Evolutionary conservation across 75 land plant genomes (phyloP), one percentile per base, ranked within the genome.

Genomic region (Larix kaempferi): DNA sequence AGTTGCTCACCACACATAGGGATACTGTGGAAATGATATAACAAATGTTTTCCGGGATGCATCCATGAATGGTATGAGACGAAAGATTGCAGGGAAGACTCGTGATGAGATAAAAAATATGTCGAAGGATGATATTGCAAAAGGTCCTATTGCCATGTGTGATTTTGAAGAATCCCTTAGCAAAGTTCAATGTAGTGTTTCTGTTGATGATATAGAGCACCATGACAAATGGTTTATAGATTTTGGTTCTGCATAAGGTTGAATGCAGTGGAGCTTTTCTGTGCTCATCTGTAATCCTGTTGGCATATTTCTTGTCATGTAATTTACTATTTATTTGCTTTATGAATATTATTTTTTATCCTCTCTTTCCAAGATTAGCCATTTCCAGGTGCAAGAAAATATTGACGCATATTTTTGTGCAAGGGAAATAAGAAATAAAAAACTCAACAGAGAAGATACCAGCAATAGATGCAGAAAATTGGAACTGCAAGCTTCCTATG

Each of bases 31-130:
- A 33, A 97, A 96, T 69, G 99, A 96, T 82, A 86, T 96, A 8
- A 96, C 97, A 69, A 96, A 96, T 78, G 92, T 96, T 12, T 96
- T 97, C 69, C 83, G 99, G 49, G 99, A 94, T 79, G 99, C 99
- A 39, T 96, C 99, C 22, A 83, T 94, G 82, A 96, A 96, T 74
- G 99, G 99, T 29, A 96, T 96, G 99, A 82, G 99, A 69, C 93
- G 97, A 35, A 96, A 94, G 56, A 94, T 96, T 73, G 99, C 99
- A 49, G 99, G 99, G 5, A 96, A 96, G 76, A 94, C 99, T 22
- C 82, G 98, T 11, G 99, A 96, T 33, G 99, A 96, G 82, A 96
- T 96, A 39, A 96, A 80, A 94, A 88, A n/a, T 84, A 94, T 96
- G 99, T 71, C 95, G 41, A 96, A 96, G 78, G 99, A 94, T 71